phyloP scores from a whole-genome alignment of 768 basidiomycete species.

The Mycena rosella region DNA sequence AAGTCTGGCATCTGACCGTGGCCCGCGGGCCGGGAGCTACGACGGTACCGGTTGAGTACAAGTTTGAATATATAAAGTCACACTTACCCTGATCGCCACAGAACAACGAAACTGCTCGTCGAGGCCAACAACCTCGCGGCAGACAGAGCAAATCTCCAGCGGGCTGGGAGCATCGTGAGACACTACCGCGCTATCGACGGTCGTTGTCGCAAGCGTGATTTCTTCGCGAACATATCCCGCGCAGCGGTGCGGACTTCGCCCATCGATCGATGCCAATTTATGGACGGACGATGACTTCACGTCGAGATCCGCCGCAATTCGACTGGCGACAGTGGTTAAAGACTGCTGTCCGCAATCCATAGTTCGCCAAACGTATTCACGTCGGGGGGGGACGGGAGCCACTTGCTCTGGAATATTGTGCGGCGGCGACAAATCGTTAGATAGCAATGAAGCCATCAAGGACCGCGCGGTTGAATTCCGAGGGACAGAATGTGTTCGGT shows the following conservation, averaged over 20 bases:
- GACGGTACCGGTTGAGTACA: too few relatives aligned
- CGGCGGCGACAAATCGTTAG: too few relatives aligned
- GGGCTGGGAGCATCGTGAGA: constrained; percentile 2
- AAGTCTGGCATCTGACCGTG: background rate
- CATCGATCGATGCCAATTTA: background rate
- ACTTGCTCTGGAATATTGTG: too few relatives aligned
- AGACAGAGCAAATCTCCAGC: constrained; percentile 3
- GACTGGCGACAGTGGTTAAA: background rate
- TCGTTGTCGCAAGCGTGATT: constrained; percentile 1
- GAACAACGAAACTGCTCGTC: background rate
- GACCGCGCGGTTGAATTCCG: background rate
- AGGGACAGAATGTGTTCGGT: background rate
- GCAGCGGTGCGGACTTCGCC: background rate
- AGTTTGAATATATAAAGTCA: too few relatives aligned
- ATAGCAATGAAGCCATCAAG: too few relatives aligned
- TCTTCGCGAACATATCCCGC: constrained; percentile 8
- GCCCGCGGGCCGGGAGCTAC: constrained; percentile 4
- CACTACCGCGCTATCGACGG: background rate
- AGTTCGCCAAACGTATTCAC: constrained; percentile 12
- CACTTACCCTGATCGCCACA: background rate
- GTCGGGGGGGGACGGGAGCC: background rate
- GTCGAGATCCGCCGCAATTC: background rate
- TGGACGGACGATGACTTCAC: background rate
- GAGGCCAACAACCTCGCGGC: constrained; percentile 2
- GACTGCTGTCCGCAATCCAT: background rate